phyloP scores from a whole-genome alignment of 192 early-diverging fungal genomes.

The Mortierella antarctica region DNA sequence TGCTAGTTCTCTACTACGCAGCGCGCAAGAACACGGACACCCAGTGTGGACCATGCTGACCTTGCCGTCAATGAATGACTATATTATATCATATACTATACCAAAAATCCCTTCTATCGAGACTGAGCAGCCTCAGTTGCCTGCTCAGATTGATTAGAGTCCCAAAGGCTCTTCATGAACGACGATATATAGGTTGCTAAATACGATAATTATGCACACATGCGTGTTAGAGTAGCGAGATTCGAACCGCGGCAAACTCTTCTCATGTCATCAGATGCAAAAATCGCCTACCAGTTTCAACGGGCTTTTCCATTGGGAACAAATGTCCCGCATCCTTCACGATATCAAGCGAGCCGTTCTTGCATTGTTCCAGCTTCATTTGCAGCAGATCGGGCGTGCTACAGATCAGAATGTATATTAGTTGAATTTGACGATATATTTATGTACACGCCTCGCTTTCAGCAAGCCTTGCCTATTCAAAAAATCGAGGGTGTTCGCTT shows the following conservation, averaged over 20 bases:
- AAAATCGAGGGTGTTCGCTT: slow-evolving; percentile 14
- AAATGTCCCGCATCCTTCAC: slow-evolving; percentile 54
- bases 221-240: no score
- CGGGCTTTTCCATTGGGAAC: slow-evolving; percentile 54
- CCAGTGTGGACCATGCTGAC: background rate
- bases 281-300: slow-evolving; percentile 39
- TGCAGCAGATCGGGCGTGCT: slow-evolving; percentile 26
- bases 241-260: no score
- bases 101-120: no score
- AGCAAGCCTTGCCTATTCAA: background rate
- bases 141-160: no score
- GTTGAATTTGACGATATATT: no score
- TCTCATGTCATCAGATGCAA: no score
- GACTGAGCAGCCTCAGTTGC: no score
- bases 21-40: slow-evolving; percentile 25
- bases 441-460: no score
- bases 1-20: slow-evolving; percentile 39
- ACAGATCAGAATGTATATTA: background rate
- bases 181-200: no score
- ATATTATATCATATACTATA: no score
- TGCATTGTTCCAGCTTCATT: slow-evolving; percentile 16
- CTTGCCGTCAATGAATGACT: background rate
- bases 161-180: no score
- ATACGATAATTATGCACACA: no score
- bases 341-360: slow-evolving; percentile 22